Base-by-base conservation (phyloP, 192 early-diverging fungal genomes). In the Mycoemilia scoparia region DNA sequence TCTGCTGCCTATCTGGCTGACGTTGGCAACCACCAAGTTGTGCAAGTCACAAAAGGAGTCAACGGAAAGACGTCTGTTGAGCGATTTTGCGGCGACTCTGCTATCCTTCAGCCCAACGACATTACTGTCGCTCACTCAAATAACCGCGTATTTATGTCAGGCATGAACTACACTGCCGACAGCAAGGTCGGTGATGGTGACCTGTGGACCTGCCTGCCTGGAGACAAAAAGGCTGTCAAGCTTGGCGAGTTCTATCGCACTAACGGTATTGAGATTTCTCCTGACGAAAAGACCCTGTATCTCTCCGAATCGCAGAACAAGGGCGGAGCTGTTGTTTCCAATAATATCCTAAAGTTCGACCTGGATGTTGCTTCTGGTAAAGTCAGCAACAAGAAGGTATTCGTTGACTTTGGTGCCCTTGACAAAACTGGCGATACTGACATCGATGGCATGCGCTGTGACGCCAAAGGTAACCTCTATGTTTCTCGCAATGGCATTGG, bases 231-330 rank as follows among this genome's bases (percentile, higher is more conserved):
- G 0, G 57, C 68, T 7, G 46, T 1, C 1, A 43, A 28, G 36
- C 43, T 72, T 3, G 48, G 41, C 2, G 5, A 13, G 7, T 56
- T 67, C 30, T 35, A 50, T 13, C 64, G 69, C 31, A 72, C 69
- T 4, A 72, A 72, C 32, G 69, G 69, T 7, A 65, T 72, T 23
- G 69, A 72, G 30, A 45, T 72, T 22, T 60, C 55, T 36, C 64
- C 67, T 3, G 59, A 68, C 29, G 64, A 67, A 25, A 57, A 50
- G 32, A 54, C 42, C 7, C 60, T 72, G 16, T 72, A 72, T 22
- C 29, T 72, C 10, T 72, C 69, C 2, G 68, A 70, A 50, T 46
- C 68, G 3, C 29, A 40, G 5, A 70, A 69, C 43, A 20, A 17
- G 25, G 46, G 35, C 16, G 49, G 49, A 16, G 32, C 18, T 1